Base-by-base conservation (phyloP, 495 filamentous ascomycete genomes). In the Tuber brumale region DNA sequence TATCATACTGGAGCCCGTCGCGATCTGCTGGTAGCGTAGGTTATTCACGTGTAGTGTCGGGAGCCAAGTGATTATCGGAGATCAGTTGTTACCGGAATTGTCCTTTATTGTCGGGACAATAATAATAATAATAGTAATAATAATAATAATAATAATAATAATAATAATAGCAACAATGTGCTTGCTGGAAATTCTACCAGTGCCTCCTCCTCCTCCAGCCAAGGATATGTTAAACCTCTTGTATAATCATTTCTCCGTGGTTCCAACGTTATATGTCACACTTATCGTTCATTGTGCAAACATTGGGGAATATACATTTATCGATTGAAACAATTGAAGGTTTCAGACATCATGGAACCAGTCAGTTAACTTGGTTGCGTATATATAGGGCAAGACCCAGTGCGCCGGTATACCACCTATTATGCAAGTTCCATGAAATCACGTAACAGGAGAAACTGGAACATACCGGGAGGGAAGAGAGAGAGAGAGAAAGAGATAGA, bases 41-140 rank as follows among this genome's bases (percentile, higher is more conserved):
- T 31, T 66, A 66, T 66, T 66, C 57, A 35, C 57, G 57, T 61
- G 57, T 61, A 61, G 57, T 27, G 57, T 16, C 57, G 57, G 57
- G 57, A 18, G 57, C n/a, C 57, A 61, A 61, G 57, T 61, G 57
- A 61, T 61, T 61, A 61, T 14, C n/a, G 16, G 57, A 35, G 27
- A 61, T 35, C 57, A 18, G 31, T 35, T 66, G 6, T 16, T 61
- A n/a, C 23, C 23, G 9, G 51, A 12, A 66, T 66, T 66, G 27
- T 35, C 27, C 27, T 35, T 12, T 57, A 12, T 66, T 66, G 57
- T 35, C 57, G 18, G 31, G 57, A 35, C 16, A 27, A 31, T 66
- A 27, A 16, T 66, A 35, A 35, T 31, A 10, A 35, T 31, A 35
- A 14, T 45, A 45, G 12, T 18, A 45, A 45, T 10, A 31, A 31